phyloP scores from a whole-genome alignment of 352 stramenopile species.

The Globisporangium cylindrosporum region DNA sequence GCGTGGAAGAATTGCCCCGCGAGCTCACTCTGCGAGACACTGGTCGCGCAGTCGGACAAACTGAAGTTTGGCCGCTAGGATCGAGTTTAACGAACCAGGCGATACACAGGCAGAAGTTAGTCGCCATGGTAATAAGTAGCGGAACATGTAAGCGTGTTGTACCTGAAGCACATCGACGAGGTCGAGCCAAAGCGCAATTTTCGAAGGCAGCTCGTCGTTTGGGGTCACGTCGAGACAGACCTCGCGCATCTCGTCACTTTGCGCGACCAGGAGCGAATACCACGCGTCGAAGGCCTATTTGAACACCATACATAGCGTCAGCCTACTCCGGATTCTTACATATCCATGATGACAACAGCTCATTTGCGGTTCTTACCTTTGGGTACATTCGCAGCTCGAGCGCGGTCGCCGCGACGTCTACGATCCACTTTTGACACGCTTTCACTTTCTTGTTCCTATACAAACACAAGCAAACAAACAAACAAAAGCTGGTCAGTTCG shows the following conservation, averaged over 20 bases:
- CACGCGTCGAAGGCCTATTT: slow-evolving; percentile 70
- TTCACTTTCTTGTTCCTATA: slow-evolving; percentile 71
- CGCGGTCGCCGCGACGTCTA: slow-evolving; percentile 56
- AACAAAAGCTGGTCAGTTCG: not conserved
- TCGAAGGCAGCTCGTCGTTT: slow-evolving; percentile 63
- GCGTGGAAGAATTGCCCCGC: slow-evolving; percentile 49
- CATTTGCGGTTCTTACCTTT: slow-evolving; percentile 24
- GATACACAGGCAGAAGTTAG: no score
- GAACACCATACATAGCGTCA: slow-evolving; percentile 1
- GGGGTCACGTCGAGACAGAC: slow-evolving; percentile 42
- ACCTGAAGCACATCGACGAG: slow-evolving; percentile 79
- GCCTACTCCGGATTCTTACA: no score
- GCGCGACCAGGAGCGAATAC: slow-evolving; percentile 58
- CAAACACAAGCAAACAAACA: not conserved
- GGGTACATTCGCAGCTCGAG: slow-evolving; percentile 49
- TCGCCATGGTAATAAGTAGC: no score
- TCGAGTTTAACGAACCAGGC: not conserved
- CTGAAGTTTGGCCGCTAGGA: slow-evolving; percentile 48
- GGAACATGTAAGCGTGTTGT: not conserved
- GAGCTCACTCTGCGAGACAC: slow-evolving; percentile 33
- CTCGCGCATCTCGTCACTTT: slow-evolving; percentile 23
- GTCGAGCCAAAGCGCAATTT: slow-evolving; percentile 69
- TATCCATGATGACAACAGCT: not conserved
- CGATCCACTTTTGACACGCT: slow-evolving; percentile 76
- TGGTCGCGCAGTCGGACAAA: slow-evolving; percentile 41